Conservation (phyloP, 495 filamentous ascomycete genomes). For the Oleoguttula mirabilis region DNA sequence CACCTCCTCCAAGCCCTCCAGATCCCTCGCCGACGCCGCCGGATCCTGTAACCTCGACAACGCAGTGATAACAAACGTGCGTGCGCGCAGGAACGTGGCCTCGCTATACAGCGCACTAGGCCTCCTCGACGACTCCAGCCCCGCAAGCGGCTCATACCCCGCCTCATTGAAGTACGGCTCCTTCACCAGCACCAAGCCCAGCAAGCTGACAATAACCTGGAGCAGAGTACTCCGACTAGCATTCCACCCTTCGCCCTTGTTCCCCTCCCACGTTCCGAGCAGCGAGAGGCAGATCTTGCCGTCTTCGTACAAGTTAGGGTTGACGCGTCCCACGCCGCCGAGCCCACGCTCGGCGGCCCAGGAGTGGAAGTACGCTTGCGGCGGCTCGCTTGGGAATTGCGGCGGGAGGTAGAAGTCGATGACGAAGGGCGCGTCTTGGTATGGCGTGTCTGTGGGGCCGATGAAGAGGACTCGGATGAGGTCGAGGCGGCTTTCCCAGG, state of each 20-base stretch:
- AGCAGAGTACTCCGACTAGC: slow-evolving; percentile 43
- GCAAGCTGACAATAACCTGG: slow-evolving; percentile 49
- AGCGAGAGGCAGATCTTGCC: slow-evolving; percentile 51
- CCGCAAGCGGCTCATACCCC: slow-evolving; percentile 28
- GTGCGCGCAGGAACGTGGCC: slow-evolving; percentile 5
- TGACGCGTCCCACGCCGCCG: slow-evolving; percentile 36
- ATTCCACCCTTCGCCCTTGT: slow-evolving; percentile 40
- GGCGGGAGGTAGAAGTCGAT: slow-evolving; percentile 42
- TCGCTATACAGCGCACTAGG: slow-evolving; percentile 18
- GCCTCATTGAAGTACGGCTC: slow-evolving; percentile 50
- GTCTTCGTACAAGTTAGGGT: slow-evolving; percentile 47
- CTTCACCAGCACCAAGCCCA: slow-evolving; percentile 49
- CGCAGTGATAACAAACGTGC: slow-evolving; percentile 9
- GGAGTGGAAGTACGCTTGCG: slow-evolving; percentile 39
- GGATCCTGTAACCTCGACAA: background rate
- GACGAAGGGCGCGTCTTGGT: slow-evolving; percentile 50
- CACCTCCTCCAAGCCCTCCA: slow-evolving; percentile 18
- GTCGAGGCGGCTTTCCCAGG: slow-evolving; percentile 41
- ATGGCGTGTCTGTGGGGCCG: slow-evolving; percentile 45
- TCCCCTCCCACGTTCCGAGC: slow-evolving; percentile 41
- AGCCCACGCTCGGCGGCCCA: slow-evolving; percentile 26
- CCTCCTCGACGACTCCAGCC: slow-evolving; percentile 5
- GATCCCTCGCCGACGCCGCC: background rate
- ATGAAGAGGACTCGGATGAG: slow-evolving; percentile 47
- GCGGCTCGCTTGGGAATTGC: slow-evolving; percentile 40